Percentiles rank a stretch among this genome's conserved stretches.
Evolutionary conservation across 2,329 filamentous ascomycete genomes (phyloP).

Genomic region (Sarocladium kiliense): DNA sequence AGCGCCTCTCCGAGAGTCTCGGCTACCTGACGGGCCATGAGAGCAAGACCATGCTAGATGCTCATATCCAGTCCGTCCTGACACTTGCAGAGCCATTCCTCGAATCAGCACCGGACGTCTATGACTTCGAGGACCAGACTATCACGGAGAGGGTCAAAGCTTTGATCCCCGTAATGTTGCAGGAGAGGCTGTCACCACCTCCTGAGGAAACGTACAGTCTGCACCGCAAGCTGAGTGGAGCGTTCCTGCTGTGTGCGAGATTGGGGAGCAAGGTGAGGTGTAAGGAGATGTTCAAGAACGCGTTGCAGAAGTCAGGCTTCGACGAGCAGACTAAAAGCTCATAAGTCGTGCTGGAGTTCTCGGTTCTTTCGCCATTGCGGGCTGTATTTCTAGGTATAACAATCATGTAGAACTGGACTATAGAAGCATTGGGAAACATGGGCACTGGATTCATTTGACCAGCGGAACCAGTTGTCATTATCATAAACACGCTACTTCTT

Average conservation of each 20-base stretch:
- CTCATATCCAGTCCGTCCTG: conserved; percentile 81
- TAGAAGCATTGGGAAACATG: background rate
- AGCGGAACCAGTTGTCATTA: background rate
- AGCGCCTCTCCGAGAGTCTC: conserved; percentile 65
- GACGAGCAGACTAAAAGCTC: conserved; percentile 11
- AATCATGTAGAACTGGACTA: background rate
- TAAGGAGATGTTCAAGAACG: conserved; percentile 69
- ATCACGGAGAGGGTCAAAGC: conserved; percentile 89
- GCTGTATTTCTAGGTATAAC: background rate
- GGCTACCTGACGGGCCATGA: conserved; percentile 93
- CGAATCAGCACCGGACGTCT: conserved; percentile 68
- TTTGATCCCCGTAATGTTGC: conserved; percentile 89
- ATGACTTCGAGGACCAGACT: conserved; percentile 91
- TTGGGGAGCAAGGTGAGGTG: conserved; percentile 80
- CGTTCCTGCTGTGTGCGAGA: conserved; percentile 85
- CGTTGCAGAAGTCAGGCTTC: conserved; percentile 32
- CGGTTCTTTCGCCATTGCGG: background rate
- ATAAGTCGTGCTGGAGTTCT: background rate
- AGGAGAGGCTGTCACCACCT: conserved; percentile 80
- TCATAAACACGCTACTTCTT: background rate
- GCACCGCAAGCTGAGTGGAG: conserved; percentile 91
- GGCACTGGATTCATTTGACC: background rate
- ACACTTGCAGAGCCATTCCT: conserved; percentile 92
- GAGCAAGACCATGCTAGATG: conserved; percentile 78
- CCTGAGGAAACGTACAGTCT: conserved; percentile 97